Evolutionary conservation across 2,329 filamentous ascomycete genomes (phyloP).

Genomic region (Coniella vitis): DNA sequence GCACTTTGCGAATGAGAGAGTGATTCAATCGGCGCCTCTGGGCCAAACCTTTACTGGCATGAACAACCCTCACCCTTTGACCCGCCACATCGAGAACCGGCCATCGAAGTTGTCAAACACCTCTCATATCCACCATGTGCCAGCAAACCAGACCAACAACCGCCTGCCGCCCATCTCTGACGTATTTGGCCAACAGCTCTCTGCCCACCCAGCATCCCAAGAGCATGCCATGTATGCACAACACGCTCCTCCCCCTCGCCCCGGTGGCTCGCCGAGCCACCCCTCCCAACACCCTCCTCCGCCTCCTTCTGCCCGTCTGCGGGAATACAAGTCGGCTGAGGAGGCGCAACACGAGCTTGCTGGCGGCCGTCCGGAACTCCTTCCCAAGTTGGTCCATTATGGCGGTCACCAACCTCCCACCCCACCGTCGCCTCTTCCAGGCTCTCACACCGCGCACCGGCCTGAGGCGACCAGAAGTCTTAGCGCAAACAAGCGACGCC

Average conservation of each 20-base stretch:
- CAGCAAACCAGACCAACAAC: slow-evolving; percentile 83
- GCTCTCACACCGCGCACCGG: slow-evolving; percentile 24
- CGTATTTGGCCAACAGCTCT: slow-evolving; percentile 79
- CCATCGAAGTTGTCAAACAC: slow-evolving; percentile 76
- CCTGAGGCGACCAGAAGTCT: slow-evolving; percentile 50
- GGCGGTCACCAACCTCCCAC: slow-evolving; percentile 89
- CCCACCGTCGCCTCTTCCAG: slow-evolving; percentile 70
- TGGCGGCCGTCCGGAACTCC: slow-evolving; percentile 83
- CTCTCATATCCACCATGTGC: slow-evolving; percentile 85
- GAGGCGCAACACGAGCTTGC: slow-evolving; percentile 88
- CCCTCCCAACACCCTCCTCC: slow-evolving; percentile 45
- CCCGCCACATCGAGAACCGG: slow-evolving; percentile 72
- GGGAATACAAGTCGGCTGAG: slow-evolving; percentile 93
- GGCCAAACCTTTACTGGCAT: slow-evolving; percentile 93
- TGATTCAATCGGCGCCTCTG: slow-evolving; percentile 93
- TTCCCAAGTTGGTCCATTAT: slow-evolving; percentile 93
- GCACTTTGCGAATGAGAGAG: slow-evolving; percentile 86
- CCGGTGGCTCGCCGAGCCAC: slow-evolving; percentile 72
- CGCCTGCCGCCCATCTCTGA: slow-evolving; percentile 89
- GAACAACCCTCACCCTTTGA: slow-evolving; percentile 68
- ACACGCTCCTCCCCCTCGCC: slow-evolving; percentile 57
- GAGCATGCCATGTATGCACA: slow-evolving; percentile 49
- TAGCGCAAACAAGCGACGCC: slow-evolving; percentile 57
- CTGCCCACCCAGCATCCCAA: slow-evolving; percentile 51
- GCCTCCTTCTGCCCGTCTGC: slow-evolving; percentile 54